A percentile compares a stretch with the other conserved stretches of the same genome.
These are phyloP conservation scores for Eutrema heterophyllum DNA, from an alignment of 345 rosid genomes.

Conservation along the genomic window DNA sequence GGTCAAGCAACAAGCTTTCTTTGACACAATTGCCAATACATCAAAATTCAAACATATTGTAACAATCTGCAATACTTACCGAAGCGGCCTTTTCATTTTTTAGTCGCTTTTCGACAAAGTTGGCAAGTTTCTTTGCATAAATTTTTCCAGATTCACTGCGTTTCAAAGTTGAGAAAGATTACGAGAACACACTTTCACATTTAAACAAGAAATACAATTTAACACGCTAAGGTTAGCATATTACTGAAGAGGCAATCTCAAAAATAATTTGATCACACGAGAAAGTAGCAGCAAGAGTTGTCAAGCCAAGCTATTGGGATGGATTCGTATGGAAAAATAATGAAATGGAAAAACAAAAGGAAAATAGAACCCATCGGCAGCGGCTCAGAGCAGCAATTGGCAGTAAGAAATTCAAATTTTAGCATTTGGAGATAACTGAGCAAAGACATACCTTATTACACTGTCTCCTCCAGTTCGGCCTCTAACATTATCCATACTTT, in stretches of 20 bases:
- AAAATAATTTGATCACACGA: not conserved
- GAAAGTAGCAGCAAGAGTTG: slow-evolving; percentile 1
- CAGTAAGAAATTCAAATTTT: not conserved
- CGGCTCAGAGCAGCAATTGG: slow-evolving; percentile 2
- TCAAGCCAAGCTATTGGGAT: slow-evolving; percentile 2
- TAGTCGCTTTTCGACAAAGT: slow-evolving; percentile 88
- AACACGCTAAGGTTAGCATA: not conserved
- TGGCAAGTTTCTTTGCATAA: slow-evolving; percentile 80
- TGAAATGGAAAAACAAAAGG: not conserved
- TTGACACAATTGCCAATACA: not conserved
- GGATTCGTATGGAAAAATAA: not conserved
- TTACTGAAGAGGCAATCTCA: not conserved
- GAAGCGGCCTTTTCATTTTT: slow-evolving; percentile 97
- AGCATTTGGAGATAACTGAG: not conserved
- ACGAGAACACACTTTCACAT: not conserved
- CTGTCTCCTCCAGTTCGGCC: slow-evolving; percentile 97
- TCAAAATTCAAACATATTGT: not conserved
- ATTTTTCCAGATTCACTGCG: slow-evolving; percentile 84
- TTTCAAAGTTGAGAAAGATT: slow-evolving; percentile 20
- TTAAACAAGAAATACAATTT: not conserved
- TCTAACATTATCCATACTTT: slow-evolving; percentile 93
- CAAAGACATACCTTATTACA: slow-evolving; percentile 56
- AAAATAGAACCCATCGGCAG: not conserved
- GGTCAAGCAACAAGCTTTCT: slow-evolving; percentile 11
- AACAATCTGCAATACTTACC: slow-evolving; percentile 45